Base-by-base conservation (phyloP, 768 basidiomycete genomes). In the Boletus coccyginus region DNA sequence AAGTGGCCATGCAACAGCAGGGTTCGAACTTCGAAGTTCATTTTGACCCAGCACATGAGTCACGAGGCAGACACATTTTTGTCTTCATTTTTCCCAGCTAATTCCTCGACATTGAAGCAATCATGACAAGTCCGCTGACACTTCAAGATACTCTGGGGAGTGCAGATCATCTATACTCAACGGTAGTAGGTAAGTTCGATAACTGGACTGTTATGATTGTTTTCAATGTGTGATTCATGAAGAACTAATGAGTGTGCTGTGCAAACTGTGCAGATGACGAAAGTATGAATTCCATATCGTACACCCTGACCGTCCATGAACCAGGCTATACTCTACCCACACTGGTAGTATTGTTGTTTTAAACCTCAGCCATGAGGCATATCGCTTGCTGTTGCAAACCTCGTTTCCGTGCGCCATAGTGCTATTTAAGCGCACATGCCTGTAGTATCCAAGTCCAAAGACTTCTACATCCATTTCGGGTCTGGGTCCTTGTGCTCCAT, bases 391-490 rank as follows among this genome's bases (percentile, higher is more conserved):
- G 27, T 21, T 24, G 31, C n/a, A 21, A 27, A 31, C 47, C 40
- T 32, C 31, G 35, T 4, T 27, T 33, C 52, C 27, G 53, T 11
- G 44, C 6, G 31, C 32, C 13, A 14, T 31, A 12, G 4, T 9
- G 8, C 45, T 59, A 54, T 66, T 52, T 62, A 43, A 63, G 36
- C 16, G 10, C 43, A 9, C n/a, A 24, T 17, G 5, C 29, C 13
- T 36, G 5, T 16, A 11, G 17, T 33, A 35, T 46, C 21, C 3
- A 11, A 36, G 33, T 31, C 14, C 5, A 39, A 31, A 33, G 6
- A 27, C 27, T 27, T 29, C 27, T 27, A 21, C 24, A 5, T 19
- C 40, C 47, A 19, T 41, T 11, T 12, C 27, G 2, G 9, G 10
- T 35, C 16, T n/a, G n/a, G n/a, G n/a, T n/a, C n/a, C 31, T 24